A percentile compares a stretch with the other conserved stretches of the same genome.
Conservation (phyloP, 441 rosid genomes). For the Populus hybrid region DNA sequence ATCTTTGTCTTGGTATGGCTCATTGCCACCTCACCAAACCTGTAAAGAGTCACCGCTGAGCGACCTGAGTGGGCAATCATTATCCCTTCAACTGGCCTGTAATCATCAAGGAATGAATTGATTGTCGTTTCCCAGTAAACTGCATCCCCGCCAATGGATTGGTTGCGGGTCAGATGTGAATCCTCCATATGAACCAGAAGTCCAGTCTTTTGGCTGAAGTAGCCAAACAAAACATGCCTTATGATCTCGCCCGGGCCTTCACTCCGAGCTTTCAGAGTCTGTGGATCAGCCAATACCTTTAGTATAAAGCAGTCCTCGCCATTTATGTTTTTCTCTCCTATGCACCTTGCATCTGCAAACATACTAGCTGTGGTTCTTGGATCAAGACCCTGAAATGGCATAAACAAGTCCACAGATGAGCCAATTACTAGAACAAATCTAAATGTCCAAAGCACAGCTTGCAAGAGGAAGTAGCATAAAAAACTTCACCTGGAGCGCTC, state of each 20-base stretch:
- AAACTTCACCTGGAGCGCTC: constrained; percentile 81
- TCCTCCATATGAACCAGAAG: constrained; percentile 85
- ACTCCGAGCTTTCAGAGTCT: constrained; percentile 69
- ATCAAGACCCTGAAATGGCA: constrained; percentile 80
- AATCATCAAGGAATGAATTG: constrained; percentile 72
- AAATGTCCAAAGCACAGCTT: neutral
- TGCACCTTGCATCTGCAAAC: constrained; percentile 76
- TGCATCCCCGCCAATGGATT: constrained; percentile 76
- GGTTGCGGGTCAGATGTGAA: constrained; percentile 85
- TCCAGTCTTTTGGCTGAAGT: constrained; percentile 92
- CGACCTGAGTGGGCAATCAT: constrained; percentile 94
- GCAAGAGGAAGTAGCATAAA: neutral
- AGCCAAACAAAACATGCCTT: constrained; percentile 84
- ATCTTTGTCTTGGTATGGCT: constrained; percentile 89
- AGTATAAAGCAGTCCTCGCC: constrained; percentile 94
- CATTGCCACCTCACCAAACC: constrained; percentile 87
- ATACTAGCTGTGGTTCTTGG: constrained; percentile 77
- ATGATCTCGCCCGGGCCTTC: constrained; percentile 93
- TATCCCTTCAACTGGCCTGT: constrained; percentile 79
- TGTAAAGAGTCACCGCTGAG: constrained; percentile 73
- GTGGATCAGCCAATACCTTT: constrained; percentile 71
- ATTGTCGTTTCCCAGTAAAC: constrained; percentile 93
- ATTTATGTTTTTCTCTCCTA: constrained; percentile 73
- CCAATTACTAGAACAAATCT: constrained; percentile 4
- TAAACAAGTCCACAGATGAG: neutral